Evolutionary conservation across 495 filamentous ascomycete genomes (phyloP), one percentile per base, ranked within the genome.

Genomic region (Hypomontagnella submonticulosa): DNA sequence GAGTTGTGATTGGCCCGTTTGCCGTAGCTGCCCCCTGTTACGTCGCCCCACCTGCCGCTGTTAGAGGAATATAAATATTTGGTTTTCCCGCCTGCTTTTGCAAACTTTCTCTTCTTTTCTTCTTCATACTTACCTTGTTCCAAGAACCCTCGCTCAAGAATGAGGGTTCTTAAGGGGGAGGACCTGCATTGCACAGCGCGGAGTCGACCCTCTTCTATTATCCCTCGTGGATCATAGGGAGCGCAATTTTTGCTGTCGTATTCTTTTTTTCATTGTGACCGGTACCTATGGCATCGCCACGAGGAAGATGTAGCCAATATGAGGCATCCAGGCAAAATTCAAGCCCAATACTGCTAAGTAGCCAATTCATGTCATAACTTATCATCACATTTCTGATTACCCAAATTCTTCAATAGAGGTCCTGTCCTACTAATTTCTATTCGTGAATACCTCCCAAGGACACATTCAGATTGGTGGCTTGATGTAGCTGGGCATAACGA

Each of bases 111-210:
- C 37, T 57, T 67, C 63, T 79, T 83, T 75, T 78, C 76, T 85
- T 87, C 83, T 84, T 87, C 84, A 89, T 89, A 89, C 86, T 89
- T 90, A 90, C 87, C 87, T 89, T 89, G 84, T 87, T 83, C 83
- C 80, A 79, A 80, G 78, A 76, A 74, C 80, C 74, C 79, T 78
- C 57, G 87, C 79, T 89, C 87, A 89, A 77, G 79, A 84, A 83
- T 80, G 75, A 81, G 76, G 80, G 76, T 72, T 75, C 79, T 80
- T 81, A 87, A 81, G 76, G 76, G 77, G 82, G 81, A 80, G 86
- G 83, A 80, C 86, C 87, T 90, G 84, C 88, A 91, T 91, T 89
- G 87, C 88, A 91, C 88, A 90, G 67, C 87, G 88, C 82, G 88
- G 87, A 76, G 86, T 81, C 84, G 80, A 85, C 81, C 77, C 82